These are phyloP conservation scores for Pezicula radicicola DNA, from an alignment of 2,329 filamentous ascomycete genomes.

Conservation along the genomic window DNA sequence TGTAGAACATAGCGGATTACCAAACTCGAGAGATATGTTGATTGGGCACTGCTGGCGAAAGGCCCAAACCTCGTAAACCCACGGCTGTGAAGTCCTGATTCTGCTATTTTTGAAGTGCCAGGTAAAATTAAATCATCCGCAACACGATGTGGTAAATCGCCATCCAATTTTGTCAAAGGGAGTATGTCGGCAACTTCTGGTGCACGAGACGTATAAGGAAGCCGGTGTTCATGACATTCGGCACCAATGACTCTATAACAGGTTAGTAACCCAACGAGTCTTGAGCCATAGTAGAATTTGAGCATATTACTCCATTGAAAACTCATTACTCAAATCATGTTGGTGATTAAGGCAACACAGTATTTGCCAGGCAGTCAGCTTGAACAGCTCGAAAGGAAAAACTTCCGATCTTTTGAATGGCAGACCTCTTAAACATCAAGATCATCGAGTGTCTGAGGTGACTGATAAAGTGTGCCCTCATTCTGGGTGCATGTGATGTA, in stretches of 20 bases:
- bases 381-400: too few relatives aligned
- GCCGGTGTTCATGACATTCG: conserved; percentile 5
- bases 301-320: too few relatives aligned
- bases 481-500: background rate
- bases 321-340: too few relatives aligned
- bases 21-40: conserved; percentile 9
- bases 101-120: conserved; percentile 2
- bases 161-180: conserved; percentile 3
- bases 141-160: conserved; percentile 2
- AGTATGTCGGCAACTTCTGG: conserved; percentile 10
- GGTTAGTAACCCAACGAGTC: too few relatives aligned
- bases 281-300: too few relatives aligned
- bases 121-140: conserved; percentile 12
- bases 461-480: too few relatives aligned
- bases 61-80: conserved; percentile 7
- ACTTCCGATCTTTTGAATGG: too few relatives aligned
- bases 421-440: too few relatives aligned
- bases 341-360: too few relatives aligned
- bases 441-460: too few relatives aligned
- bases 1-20: conserved; percentile 8
- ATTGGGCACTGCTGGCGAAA: conserved; percentile 12
- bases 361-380: too few relatives aligned
- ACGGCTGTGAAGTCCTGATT: background rate
- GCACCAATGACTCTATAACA: conserved; percentile 7
- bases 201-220: conserved; percentile 10